Base-by-base conservation (phyloP, 1,284 basidiomycete genomes). In the Salmacisia buchloeana region DNA sequence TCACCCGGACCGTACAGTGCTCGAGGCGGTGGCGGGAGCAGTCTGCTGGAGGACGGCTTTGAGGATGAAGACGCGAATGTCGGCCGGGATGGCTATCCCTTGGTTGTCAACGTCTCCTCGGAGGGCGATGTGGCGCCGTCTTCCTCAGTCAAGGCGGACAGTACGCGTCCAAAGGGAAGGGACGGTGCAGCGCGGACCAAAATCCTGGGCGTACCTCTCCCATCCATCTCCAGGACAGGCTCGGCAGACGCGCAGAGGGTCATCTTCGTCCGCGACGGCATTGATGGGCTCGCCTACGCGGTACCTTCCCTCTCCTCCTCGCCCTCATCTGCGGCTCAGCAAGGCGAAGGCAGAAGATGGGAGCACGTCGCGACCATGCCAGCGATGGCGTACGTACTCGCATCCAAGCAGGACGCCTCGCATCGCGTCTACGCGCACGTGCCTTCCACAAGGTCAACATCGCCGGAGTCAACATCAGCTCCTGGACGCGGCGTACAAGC, bases 321-420 rank as follows among this genome's bases (percentile, higher is more conserved):
- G 2, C 75, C 57, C 31, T 54, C 49, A 13, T 1, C 29, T 12
- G n/a, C n/a, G n/a, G n/a, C n/a, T n/a, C n/a, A n/a, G n/a, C n/a
- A n/a, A n/a, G 13, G 27, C 49, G 25, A n/a, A 27, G 49, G 29
- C 27, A 29, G 12, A 43, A 13, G 3, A 54, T 97, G 94, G 94
- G 82, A 70, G 43, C 94, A 97, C 78, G 80, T 81, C 1, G 84
- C 86, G 10, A 96, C 92, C 0, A 91, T 88, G 77, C 88, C 91
- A 3, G 94, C 93, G 0, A 85, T 98, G 3, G 85, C 91, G 0
- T 98, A 97, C 76, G 94, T 97, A 21, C 84, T 98, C 33, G 92
- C 92, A 1, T 94, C 92, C 3, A 98, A 98, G 80, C 64, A 70
- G 0, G 76, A 77, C 59, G 73, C 49, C 27, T 54, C 73, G 34